Conservation (phyloP, 805 yeast genomes). For the Sugiyamaella qingdaonensis region DNA sequence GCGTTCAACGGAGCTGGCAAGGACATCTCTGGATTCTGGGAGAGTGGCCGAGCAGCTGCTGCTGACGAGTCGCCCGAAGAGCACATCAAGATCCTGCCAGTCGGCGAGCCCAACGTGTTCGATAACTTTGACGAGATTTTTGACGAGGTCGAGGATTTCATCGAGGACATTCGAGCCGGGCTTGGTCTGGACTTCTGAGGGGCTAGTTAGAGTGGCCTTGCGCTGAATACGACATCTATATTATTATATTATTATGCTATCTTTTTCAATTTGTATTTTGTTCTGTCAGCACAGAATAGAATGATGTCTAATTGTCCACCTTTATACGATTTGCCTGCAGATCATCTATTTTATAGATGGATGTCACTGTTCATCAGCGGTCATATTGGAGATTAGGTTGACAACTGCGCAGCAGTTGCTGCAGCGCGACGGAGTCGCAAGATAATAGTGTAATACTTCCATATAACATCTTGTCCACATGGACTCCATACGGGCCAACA, state of each 20-base stretch:
- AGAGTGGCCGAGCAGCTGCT: slow-evolving; percentile 3
- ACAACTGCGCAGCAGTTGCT: too few species aligned
- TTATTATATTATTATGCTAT: background rate
- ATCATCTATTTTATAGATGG: background rate
- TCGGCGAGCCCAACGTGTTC: slow-evolving; percentile 14
- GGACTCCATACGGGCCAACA: too few species aligned
- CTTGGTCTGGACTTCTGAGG: slow-evolving; percentile 18
- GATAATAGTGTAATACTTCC: too few species aligned
- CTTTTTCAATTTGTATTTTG: too few species aligned
- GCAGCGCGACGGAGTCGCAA: too few species aligned
- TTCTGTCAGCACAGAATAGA: too few species aligned
- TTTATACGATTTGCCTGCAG: too few species aligned
- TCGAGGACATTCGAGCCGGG: slow-evolving; percentile 19
- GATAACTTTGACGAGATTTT: slow-evolving; percentile 14
- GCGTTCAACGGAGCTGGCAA: slow-evolving; percentile 60
- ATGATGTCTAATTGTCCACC: too few species aligned
- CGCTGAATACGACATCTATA: background rate
- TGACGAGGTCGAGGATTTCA: slow-evolving; percentile 15
- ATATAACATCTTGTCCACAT: too few species aligned
- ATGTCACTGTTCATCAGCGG: too few species aligned
- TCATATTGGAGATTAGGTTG: too few species aligned
- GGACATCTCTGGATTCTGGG: slow-evolving; percentile 50
- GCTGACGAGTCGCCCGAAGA: slow-evolving; percentile 11
- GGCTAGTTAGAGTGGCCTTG: too few species aligned
- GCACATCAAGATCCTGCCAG: slow-evolving; percentile 19